Percentiles rank a stretch among this genome's conserved stretches.
Evolutionary conservation across 2,329 filamentous ascomycete genomes (phyloP).

Genomic region (Phaeosphaeriaceae sp.): DNA sequence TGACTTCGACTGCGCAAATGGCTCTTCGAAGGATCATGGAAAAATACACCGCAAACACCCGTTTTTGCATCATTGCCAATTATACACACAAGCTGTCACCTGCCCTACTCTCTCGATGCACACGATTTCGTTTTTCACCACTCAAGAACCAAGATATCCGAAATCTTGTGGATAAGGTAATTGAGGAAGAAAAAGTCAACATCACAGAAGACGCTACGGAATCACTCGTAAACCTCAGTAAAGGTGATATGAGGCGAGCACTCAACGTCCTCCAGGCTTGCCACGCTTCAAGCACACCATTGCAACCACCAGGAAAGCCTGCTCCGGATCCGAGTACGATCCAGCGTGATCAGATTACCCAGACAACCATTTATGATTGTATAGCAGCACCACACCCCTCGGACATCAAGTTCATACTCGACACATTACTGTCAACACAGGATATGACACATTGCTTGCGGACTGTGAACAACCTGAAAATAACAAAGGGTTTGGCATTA

Average conservation of each 20-base stretch:
- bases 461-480: constrained; percentile 88
- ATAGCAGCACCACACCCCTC: constrained; percentile 93
- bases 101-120: constrained; percentile 89
- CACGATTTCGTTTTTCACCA: constrained; percentile 92
- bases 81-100: constrained; percentile 98
- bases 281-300: constrained; percentile 81
- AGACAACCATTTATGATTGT: constrained; percentile 94
- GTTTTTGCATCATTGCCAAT: constrained; percentile 98
- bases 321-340: constrained; percentile 63
- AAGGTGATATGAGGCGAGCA: constrained; percentile 94
- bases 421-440: constrained; percentile 80
- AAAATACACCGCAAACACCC: constrained; percentile 96
- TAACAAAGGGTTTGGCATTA: constrained; percentile 81
- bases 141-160: constrained; percentile 88
- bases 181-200: constrained; percentile 83
- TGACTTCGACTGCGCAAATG: constrained; percentile 99
- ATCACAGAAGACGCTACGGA: constrained; percentile 83
- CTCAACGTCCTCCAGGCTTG: constrained; percentile 96
- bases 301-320: constrained; percentile 57
- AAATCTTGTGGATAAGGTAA: constrained; percentile 83
- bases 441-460: constrained; percentile 90
- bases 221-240: constrained; percentile 83
- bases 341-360: constrained; percentile 83
- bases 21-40: constrained; percentile 97
- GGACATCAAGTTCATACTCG: constrained; percentile 83